phyloP scores from a whole-genome alignment of 2,329 filamentous ascomycete species.

The Incumbomyces lentus region DNA sequence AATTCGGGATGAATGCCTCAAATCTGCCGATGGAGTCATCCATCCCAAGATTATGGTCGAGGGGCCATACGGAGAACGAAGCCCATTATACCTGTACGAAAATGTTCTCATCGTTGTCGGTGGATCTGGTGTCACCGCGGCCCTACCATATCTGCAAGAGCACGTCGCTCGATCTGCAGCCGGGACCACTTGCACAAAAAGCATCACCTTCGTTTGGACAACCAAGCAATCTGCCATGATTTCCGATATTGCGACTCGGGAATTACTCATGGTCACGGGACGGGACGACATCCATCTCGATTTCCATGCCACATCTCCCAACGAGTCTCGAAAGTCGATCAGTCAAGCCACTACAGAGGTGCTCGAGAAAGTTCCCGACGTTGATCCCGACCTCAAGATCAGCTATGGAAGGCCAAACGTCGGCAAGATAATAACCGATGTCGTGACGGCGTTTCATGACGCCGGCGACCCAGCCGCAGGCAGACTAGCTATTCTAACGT shows the following conservation, averaged over 20 bases:
- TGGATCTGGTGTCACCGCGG: constrained; percentile 31
- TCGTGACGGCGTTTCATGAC: constrained; percentile 25
- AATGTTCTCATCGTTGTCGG: constrained; percentile 42
- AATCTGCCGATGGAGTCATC: constrained; percentile 19
- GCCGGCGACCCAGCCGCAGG: constrained; percentile 20
- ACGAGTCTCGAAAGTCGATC: constrained; percentile 27
- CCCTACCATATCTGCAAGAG: constrained; percentile 34
- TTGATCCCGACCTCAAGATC: constrained; percentile 19
- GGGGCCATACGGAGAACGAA: constrained; percentile 39
- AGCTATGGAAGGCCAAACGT: constrained; percentile 31
- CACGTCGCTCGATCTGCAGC: constrained; percentile 13
- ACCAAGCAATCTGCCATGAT: constrained; percentile 25
- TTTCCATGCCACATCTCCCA: constrained; percentile 23
- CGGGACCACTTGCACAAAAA: constrained; percentile 15
- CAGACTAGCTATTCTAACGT: constrained; percentile 32
- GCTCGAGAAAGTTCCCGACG: constrained; percentile 7
- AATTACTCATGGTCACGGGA: constrained; percentile 22
- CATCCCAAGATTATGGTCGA: constrained; percentile 33
- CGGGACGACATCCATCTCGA: constrained; percentile 25
- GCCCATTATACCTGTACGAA: constrained; percentile 36
- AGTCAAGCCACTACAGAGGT: constrained; percentile 1
- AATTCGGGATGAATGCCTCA: constrained; percentile 30
- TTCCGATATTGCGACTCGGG: constrained; percentile 20
- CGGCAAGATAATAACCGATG: constrained; percentile 23
- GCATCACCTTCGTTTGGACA: constrained; percentile 29